Conservation (phyloP, 768 basidiomycete genomes). For the Macrolepiota albuminosa region DNA sequence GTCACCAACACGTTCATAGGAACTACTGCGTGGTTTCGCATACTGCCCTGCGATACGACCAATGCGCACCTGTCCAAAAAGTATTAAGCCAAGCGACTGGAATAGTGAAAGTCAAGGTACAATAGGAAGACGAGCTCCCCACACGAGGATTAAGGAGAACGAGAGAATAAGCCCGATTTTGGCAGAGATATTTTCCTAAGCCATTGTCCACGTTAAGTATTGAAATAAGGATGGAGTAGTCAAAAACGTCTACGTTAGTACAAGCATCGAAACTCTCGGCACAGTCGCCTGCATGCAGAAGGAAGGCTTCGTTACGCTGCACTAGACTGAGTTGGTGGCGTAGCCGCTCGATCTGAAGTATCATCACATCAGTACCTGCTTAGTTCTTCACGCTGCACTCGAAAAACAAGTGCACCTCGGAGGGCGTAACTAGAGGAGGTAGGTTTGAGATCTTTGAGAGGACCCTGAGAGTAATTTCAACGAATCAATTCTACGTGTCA, state of each 20-base stretch:
- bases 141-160: constrained; percentile 91
- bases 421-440: constrained; percentile 89
- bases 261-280: constrained; percentile 95
- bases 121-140: constrained; percentile 91
- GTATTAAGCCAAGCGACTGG: neutral
- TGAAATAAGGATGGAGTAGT: constrained; percentile 9
- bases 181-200: constrained; percentile 78
- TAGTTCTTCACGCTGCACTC: neutral
- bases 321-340: constrained; percentile 76
- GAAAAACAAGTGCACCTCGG: constrained; percentile 60
- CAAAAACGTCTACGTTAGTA: constrained; percentile 55
- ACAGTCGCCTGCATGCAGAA: constrained; percentile 97
- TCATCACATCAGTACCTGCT: constrained; percentile 6
- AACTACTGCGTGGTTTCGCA: constrained; percentile 88
- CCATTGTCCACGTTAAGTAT: constrained; percentile 7
- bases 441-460: constrained; percentile 71
- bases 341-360: constrained; percentile 72
- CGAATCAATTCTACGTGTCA: neutral
- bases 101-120: constrained; percentile 43
- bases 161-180: constrained; percentile 91
- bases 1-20: constrained; percentile 72
- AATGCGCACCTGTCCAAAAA: constrained; percentile 55
- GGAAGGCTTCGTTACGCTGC: constrained; percentile 83
- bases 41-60: constrained; percentile 96
- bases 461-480: constrained; percentile 41